Percentiles rank a stretch among this genome's conserved stretches.
These are phyloP conservation scores for Lepidium africanum DNA, from an alignment of 345 rosid species.

Conservation along the genomic window DNA sequence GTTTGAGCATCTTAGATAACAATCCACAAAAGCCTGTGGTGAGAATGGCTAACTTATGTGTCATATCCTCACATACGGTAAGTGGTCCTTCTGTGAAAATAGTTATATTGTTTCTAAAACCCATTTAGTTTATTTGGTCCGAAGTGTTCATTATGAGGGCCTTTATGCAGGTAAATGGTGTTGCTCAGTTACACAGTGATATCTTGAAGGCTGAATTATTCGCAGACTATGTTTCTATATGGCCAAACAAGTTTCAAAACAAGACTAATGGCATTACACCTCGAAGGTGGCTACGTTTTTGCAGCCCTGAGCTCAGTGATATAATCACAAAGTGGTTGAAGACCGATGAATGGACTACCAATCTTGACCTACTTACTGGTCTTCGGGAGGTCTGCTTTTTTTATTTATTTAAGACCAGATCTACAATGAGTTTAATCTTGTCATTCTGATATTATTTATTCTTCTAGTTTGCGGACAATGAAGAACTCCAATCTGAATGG, in stretches of 20 bases:
- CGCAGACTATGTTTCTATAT: conserved; percentile 82
- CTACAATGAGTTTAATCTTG: neutral
- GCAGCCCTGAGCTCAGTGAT: conserved; percentile 92
- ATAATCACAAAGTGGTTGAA: conserved; percentile 89
- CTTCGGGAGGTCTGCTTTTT: conserved; percentile 59
- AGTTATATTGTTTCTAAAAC: neutral
- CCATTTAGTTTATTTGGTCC: neutral
- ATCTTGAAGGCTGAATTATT: conserved; percentile 82
- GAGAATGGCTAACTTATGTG: conserved; percentile 96
- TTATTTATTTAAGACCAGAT: neutral
- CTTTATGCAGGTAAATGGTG: conserved; percentile 81
- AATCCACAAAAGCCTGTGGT: conserved; percentile 88
- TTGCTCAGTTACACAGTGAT: conserved; percentile 94
- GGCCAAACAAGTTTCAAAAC: conserved; percentile 93
- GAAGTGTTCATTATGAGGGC: conserved; percentile 8
- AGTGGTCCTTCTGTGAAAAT: conserved; percentile 15
- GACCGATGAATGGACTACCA: conserved; percentile 82
- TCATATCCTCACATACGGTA: conserved; percentile 83
- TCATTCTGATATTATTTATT: conserved; percentile 21
- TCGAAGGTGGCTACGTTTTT: conserved; percentile 92
- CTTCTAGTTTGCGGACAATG: conserved; percentile 70
- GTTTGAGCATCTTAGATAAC: conserved; percentile 72
- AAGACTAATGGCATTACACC: conserved; percentile 98
- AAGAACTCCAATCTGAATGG: conserved; percentile 80
- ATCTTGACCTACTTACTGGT: conserved; percentile 78